Percentiles rank a stretch among this genome's conserved stretches.
Conservation (phyloP, 2,329 filamentous ascomycete genomes). For the Fusarium sp. region DNA sequence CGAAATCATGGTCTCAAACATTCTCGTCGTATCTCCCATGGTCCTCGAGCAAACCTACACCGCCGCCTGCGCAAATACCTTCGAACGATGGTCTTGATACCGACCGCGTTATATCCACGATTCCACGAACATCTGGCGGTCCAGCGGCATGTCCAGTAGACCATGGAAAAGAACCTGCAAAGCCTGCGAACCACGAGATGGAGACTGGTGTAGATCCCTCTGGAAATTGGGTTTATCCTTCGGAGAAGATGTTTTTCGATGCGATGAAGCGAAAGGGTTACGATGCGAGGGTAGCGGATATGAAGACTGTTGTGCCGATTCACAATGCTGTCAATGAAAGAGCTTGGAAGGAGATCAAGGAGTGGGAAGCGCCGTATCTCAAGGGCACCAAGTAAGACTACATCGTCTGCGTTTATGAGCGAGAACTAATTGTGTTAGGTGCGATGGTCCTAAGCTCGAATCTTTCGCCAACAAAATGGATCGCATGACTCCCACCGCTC, state of each 20-base stretch:
- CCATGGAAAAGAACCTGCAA: slow-evolving; percentile 46
- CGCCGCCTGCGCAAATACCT: slow-evolving; percentile 10
- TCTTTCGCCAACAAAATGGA: slow-evolving; percentile 81
- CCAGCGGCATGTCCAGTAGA: slow-evolving; percentile 54
- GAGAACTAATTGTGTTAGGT: slow-evolving; percentile 47
- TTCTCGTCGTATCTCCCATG: slow-evolving; percentile 58
- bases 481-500: slow-evolving; percentile 82
- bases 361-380: slow-evolving; percentile 82
- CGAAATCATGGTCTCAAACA: slow-evolving; percentile 58
- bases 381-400: slow-evolving; percentile 66
- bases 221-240: slow-evolving; percentile 98
- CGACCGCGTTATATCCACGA: slow-evolving; percentile 81
- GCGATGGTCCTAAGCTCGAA: slow-evolving; percentile 83
- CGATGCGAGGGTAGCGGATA: slow-evolving; percentile 77
- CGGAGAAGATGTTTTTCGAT: slow-evolving; percentile 97
- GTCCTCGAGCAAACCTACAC: slow-evolving; percentile 48
- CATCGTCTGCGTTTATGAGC: fast-evolving
- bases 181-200: slow-evolving; percentile 76
- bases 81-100: slow-evolving; percentile 63
- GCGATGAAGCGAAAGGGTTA: slow-evolving; percentile 94
- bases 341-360: slow-evolving; percentile 91
- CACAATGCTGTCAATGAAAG: slow-evolving; percentile 99
- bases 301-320: slow-evolving; percentile 93
- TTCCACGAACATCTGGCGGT: slow-evolving; percentile 70
- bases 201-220: slow-evolving; percentile 79